Evolutionary conservation across 2,329 filamentous ascomycete species (phyloP).

Genomic region (Pseudogymnoascus sp.): DNA sequence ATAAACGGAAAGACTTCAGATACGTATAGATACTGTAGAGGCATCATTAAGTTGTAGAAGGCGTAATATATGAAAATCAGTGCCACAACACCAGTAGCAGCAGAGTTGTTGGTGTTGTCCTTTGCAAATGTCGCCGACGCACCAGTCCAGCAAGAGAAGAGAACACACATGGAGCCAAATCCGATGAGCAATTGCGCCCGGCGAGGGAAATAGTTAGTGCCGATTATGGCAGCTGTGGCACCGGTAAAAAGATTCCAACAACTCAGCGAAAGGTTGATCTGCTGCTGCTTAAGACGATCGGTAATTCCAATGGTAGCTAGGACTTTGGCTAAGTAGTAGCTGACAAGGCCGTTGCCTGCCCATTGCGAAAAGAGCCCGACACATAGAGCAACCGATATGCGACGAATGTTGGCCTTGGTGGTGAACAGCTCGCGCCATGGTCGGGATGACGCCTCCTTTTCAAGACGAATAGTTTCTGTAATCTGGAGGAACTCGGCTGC

Average conservation of each 20-base stretch:
- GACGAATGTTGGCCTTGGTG: not conserved
- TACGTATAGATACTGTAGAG: not conserved
- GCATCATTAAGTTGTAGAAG: slow-evolving; percentile 9
- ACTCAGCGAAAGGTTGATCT: not conserved
- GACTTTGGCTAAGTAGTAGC: slow-evolving; percentile 31
- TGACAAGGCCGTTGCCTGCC: slow-evolving; percentile 44
- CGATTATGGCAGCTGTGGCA: not conserved
- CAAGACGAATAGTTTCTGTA: not conserved
- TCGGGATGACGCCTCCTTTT: not conserved
- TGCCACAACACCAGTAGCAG: not conserved
- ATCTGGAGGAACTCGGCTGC: not conserved
- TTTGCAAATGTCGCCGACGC: slow-evolving; percentile 4
- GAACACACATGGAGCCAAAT: not conserved
- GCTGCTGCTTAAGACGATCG: slow-evolving; percentile 25
- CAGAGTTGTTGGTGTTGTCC: not conserved
- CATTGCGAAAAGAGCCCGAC: slow-evolving; percentile 49
- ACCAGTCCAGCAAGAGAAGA: not conserved
- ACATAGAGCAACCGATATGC: slow-evolving; percentile 25
- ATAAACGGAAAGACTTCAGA: slow-evolving; percentile 3
- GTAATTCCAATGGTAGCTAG: slow-evolving; percentile 30
- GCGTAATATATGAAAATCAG: slow-evolving; percentile 8
- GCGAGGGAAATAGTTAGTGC: not conserved
- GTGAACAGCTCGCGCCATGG: not conserved
- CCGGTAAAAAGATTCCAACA: not conserved
- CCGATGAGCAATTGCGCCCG: not conserved